A percentile compares a stretch with the other conserved stretches of the same genome.
Conservation (phyloP, 208 protist genomes). For the Trypanosomatidae sp. region DNA sequence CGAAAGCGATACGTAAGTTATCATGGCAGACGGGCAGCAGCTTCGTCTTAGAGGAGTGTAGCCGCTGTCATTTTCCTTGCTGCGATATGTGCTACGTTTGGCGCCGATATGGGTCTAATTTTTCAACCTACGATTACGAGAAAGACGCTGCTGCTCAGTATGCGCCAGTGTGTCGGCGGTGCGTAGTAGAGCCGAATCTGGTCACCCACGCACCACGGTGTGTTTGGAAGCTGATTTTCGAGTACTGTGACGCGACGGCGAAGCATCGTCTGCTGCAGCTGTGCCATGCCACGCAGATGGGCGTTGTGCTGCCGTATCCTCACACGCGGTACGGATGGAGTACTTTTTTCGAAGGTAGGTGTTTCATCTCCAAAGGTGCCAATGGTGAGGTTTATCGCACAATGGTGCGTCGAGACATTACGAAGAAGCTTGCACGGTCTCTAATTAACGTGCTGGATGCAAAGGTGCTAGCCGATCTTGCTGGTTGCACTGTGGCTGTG, state of each 20-base stretch:
- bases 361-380: conserved; percentile 45
- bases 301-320: conserved; percentile 40
- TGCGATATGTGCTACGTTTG: conserved; percentile 26
- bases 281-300: conserved; percentile 44
- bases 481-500: conserved; percentile 39
- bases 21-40: not conserved
- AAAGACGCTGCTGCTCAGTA: conserved; percentile 16
- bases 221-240: conserved; percentile 38
- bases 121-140: conserved; percentile 11
- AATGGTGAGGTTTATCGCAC: conserved; percentile 46
- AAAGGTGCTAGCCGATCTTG: conserved; percentile 10
- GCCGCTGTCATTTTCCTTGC: conserved; percentile 25
- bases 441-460: conserved; percentile 5
- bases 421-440: not conserved
- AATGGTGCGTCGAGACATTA: conserved; percentile 25
- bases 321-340: conserved; percentile 41
- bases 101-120: conserved; percentile 23
- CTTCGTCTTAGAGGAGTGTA: conserved; percentile 4
- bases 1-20: not conserved
- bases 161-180: conserved; percentile 20
- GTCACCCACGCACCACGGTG: conserved; percentile 18
- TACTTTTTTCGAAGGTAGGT: conserved; percentile 43
- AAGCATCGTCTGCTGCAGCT: conserved; percentile 36
- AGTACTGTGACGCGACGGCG: conserved; percentile 30
- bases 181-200: conserved; percentile 33